Percentiles rank a stretch among this genome's conserved stretches.
Conservation (phyloP, 257 asterid genomes). For the Nemophila menziesii region DNA sequence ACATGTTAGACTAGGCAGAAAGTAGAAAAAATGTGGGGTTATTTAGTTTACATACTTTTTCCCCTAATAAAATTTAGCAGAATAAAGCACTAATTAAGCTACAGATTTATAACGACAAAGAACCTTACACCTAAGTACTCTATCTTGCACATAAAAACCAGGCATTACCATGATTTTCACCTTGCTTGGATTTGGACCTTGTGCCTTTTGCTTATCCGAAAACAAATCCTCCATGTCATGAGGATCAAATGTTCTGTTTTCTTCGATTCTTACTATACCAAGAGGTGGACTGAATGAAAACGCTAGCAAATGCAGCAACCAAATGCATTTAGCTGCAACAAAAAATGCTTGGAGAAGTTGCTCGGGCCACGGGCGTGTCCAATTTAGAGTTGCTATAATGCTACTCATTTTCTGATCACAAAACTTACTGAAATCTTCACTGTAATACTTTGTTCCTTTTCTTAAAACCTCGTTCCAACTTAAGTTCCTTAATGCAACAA, state of each 20-base stretch:
- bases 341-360: constrained; percentile 84
- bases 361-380: constrained; percentile 93
- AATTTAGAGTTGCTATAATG: constrained; percentile 40
- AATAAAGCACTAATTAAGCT: constrained; percentile 9
- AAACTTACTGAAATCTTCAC: constrained; percentile 79
- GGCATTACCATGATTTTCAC: constrained; percentile 90
- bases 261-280: constrained; percentile 54
- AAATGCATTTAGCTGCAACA: constrained; percentile 80
- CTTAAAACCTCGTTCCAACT: constrained; percentile 86
- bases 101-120: constrained; percentile 60
- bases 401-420: constrained; percentile 91
- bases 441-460: constrained; percentile 80
- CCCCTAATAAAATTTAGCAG: too few relatives aligned
- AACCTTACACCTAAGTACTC: constrained; percentile 73
- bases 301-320: constrained; percentile 89
- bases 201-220: constrained; percentile 39
- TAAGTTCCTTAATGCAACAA: constrained; percentile 58
- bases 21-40: not conserved
- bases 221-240: constrained; percentile 73
- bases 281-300: constrained; percentile 57
- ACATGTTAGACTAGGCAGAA: constrained; percentile 6
- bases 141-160: constrained; percentile 75
- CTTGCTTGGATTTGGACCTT: constrained; percentile 38
- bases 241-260: constrained; percentile 40
- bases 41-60: too few relatives aligned